Base-by-base conservation (phyloP, 257 asterid species). In the Primulina huaijiensis region DNA sequence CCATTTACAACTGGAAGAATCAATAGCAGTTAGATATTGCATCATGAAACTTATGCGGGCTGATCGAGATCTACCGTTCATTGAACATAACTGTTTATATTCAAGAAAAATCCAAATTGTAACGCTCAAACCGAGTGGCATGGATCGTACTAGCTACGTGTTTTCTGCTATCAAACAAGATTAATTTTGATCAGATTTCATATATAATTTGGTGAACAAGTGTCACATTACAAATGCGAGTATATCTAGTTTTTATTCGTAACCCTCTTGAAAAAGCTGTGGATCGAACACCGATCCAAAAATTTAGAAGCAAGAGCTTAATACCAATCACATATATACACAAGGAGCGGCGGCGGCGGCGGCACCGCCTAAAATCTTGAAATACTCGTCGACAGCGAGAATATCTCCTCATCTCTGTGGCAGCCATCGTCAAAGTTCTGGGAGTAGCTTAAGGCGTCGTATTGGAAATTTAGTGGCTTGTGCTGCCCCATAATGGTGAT, bases 361-460 rank as follows among this genome's bases (percentile, higher is more conserved):
- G 50, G 50, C 50, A 10, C 3, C 50, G 16, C 57, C 21, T 50
- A 50, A 50, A 50, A 16, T 50, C 57, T 16, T 50, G 57, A 50
- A 5, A 46, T 46, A 14, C 55, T 46, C 7, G 55, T 16, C 6
- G 55, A 46, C 55, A 50, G 20, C 8, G 21, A 8, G 57, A 12
- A 50, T 14, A 50, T 16, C n/a, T 43, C 7, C 8, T 50, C 57
- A 5, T 50, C 57, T 50, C 57, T 50, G 21, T 50, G 57, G 76
- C 79, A 73, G 8, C 95, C 95, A 16, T 88, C 91, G 37, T 88
- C 91, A 30, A 88, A 88, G 74, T 88, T 88, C 83, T 80, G 85
- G 0, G 91, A 76, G 35, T 88, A 88, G 75, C 95, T 88, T 33
- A 83, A 60, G 72, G 78, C 65, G 62, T 55, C 16, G 83, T 33